A percentile compares a stretch with the other conserved stretches of the same genome.
Evolutionary conservation across 2,329 filamentous ascomycete species (phyloP).

Genomic region (Fusarium cicatricum): DNA sequence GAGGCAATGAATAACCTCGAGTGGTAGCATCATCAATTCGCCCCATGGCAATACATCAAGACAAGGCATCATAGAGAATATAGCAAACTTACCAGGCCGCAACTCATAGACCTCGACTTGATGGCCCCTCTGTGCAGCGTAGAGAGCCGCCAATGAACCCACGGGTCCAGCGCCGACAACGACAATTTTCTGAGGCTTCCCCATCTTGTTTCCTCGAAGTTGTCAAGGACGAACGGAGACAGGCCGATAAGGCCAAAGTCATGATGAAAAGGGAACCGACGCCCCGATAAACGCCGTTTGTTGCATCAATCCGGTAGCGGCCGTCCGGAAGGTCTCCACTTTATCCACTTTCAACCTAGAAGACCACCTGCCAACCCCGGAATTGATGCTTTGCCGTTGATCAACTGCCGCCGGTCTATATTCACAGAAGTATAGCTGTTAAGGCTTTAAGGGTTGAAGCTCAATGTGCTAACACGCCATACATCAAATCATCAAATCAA

Average conservation of each 20-base stretch:
- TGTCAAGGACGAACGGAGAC: slow-evolving; percentile 38
- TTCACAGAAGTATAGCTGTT: no score
- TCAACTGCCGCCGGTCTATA: slow-evolving; percentile 3
- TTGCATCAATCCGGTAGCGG: slow-evolving; percentile 30
- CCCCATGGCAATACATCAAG: slow-evolving; percentile 11
- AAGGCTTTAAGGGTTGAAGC: no score
- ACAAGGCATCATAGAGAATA: slow-evolving; percentile 4
- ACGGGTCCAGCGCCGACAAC: slow-evolving; percentile 94
- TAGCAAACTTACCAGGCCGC: slow-evolving; percentile 75
- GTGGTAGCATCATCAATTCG: not conserved
- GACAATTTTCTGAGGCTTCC: slow-evolving; percentile 70
- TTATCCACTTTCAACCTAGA: slow-evolving; percentile 1
- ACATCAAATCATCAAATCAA: no score
- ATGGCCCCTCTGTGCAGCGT: slow-evolving; percentile 87
- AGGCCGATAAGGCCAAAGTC: slow-evolving; percentile 2
- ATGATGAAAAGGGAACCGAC: not conserved
- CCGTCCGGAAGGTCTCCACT: slow-evolving; percentile 26
- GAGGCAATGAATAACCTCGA: no score
- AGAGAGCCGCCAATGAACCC: slow-evolving; percentile 88
- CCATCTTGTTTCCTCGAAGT: slow-evolving; percentile 44
- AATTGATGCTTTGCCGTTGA: slow-evolving; percentile 12
- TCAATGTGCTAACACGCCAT: no score
- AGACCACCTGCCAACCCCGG: slow-evolving; percentile 6
- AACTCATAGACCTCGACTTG: slow-evolving; percentile 95
- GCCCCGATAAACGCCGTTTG: slow-evolving; percentile 31